Conservation (phyloP, 345 rosid species). For the Lumnitzera littorea region DNA sequence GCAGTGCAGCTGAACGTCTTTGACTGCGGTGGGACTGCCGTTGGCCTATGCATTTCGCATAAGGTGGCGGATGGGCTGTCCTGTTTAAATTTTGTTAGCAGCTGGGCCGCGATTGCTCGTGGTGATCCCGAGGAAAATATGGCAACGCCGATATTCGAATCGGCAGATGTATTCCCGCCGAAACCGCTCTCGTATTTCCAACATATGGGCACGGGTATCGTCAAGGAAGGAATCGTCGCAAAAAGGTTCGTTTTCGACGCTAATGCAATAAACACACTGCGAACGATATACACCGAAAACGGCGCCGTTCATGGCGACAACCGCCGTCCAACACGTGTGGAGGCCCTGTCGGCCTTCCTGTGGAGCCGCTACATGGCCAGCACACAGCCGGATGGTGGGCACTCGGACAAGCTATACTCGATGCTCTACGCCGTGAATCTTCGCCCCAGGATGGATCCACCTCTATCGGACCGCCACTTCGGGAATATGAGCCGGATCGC, state of each 20-base stretch:
- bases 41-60: slow-evolving; percentile 16
- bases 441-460: slow-evolving; percentile 19
- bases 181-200: background rate
- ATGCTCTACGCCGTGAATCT: slow-evolving; percentile 14
- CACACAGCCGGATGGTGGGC: background rate
- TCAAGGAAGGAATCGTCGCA: slow-evolving; percentile 5
- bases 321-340: slow-evolving; percentile 15
- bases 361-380: slow-evolving; percentile 16
- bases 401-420: background rate
- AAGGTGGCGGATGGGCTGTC: slow-evolving; percentile 16
- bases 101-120: slow-evolving; percentile 11
- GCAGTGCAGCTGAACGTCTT: slow-evolving; percentile 23
- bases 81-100: slow-evolving; percentile 4
- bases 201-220: slow-evolving; percentile 6
- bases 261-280: background rate
- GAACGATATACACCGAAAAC: background rate
- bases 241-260: slow-evolving; percentile 11
- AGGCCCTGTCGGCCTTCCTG: slow-evolving; percentile 22
- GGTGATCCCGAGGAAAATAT: background rate
- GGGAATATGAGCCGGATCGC: slow-evolving; percentile 22
- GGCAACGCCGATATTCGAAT: background rate
- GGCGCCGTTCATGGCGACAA: background rate
- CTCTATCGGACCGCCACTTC: slow-evolving; percentile 10
- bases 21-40: slow-evolving; percentile 15
- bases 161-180: slow-evolving; percentile 12